A percentile compares a stretch with the other conserved stretches of the same genome.
Conservation (phyloP, 805 yeast species). For the Yarrowia sp. region DNA sequence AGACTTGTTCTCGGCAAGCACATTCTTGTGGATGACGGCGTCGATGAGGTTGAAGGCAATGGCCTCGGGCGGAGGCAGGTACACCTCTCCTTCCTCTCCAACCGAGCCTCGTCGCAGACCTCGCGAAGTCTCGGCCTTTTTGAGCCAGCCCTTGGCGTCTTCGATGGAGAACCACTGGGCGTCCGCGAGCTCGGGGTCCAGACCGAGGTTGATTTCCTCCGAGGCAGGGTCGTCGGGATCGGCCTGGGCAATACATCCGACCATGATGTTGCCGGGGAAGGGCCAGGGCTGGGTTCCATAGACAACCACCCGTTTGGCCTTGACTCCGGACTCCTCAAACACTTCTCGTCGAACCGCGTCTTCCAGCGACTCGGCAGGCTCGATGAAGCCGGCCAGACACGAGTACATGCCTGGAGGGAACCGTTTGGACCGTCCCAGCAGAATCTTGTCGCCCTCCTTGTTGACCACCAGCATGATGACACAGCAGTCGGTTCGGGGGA, state of each 20-base stretch:
- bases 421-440: constrained; percentile 75
- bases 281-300: constrained; percentile 96
- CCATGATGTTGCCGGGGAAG: constrained; percentile 90
- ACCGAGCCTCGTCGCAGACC: constrained; percentile 27
- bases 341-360: constrained; percentile 86
- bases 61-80: constrained; percentile 49
- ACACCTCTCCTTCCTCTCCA: constrained; percentile 34
- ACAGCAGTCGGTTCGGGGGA: constrained; percentile 92
- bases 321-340: constrained; percentile 95
- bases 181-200: constrained; percentile 85
- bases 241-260: constrained; percentile 88
- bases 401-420: constrained; percentile 71
- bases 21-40: constrained; percentile 42
- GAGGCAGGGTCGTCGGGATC: constrained; percentile 59
- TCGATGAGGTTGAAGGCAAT: constrained; percentile 50
- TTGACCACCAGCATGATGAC: constrained; percentile 81
- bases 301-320: constrained; percentile 62
- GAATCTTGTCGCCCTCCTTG: constrained; percentile 62
- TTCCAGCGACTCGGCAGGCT: constrained; percentile 92
- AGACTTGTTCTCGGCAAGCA: constrained; percentile 10
- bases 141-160: constrained; percentile 24
- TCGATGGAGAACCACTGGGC: constrained; percentile 81
- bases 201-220: constrained; percentile 64
- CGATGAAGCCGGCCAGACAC: constrained; percentile 95
- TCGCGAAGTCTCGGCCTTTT: constrained; percentile 19